These are phyloP conservation scores for Penicillium concentricum DNA, from an alignment of 2,329 filamentous ascomycete species.

Conservation along the genomic window DNA sequence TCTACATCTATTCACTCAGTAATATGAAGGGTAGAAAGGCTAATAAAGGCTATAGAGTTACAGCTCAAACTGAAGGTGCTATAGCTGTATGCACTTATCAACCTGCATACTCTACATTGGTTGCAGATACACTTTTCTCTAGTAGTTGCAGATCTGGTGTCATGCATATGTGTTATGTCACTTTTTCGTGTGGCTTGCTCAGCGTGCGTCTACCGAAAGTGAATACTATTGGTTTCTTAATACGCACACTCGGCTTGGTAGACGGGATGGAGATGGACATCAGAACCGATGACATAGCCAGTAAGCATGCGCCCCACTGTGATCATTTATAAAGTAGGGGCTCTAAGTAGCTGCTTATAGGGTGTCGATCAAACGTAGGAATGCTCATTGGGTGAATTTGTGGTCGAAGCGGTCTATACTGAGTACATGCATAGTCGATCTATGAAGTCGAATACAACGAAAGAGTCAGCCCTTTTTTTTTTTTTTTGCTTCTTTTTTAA, in stretches of 20 bases:
- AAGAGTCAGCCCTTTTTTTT: neutral
- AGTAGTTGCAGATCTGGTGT: constrained; percentile 7
- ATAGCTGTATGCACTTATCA: neutral
- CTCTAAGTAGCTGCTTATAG: constrained; percentile 60
- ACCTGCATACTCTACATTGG: constrained; percentile 7
- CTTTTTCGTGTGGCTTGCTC: constrained; percentile 47
- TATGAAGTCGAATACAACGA: constrained; percentile 51
- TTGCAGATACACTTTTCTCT: too few species aligned
- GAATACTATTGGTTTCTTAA: constrained; percentile 59
- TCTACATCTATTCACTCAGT: neutral
- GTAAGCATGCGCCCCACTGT: constrained; percentile 55
- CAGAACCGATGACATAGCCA: constrained; percentile 48
- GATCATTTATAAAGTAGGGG: constrained; percentile 60
- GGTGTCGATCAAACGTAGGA: constrained; percentile 57
- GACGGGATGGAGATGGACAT: constrained; percentile 54
- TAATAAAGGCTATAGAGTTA: too few species aligned
- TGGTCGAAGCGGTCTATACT: constrained; percentile 64
- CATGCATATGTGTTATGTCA: neutral
- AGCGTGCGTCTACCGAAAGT: constrained; percentile 55
- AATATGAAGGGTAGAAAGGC: neutral
- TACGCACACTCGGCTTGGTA: constrained; percentile 65
- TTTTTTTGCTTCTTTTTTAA: neutral
- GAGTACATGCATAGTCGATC: constrained; percentile 46
- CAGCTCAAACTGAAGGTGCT: too few species aligned
- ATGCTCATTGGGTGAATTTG: constrained; percentile 57